Base-by-base conservation (phyloP, 1,139 yeast species). In the Magnusiomyces sp. region DNA sequence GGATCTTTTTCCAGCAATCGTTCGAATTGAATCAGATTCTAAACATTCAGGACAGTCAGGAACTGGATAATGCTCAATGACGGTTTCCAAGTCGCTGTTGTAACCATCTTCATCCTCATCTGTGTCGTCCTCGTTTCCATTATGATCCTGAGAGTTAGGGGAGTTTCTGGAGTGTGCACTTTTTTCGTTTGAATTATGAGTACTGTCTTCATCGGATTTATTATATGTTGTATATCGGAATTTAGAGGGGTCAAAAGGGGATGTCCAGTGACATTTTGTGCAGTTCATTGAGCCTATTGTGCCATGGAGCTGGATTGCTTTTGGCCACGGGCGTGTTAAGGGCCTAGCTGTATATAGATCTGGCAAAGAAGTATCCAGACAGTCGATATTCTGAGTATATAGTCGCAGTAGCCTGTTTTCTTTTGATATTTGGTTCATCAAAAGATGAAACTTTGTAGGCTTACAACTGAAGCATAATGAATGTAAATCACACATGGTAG, bases 281-380 rank as follows among this genome's bases (percentile, higher is more conserved):
- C 96, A 88, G 51, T 80, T 76, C 69, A 86, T 73, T 52, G 80
- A 73, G 54, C 79, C 79, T 27, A 87, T 71, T 51, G 83, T 81
- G 0, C 96, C 96, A 65, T 88, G 96, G 13, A 88, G 71, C 65
- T 87, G 96, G 9, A 88, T 75, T 0, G 80, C 71, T 47, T 67
- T 70, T 1, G 84, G 83, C 56, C 69, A 73, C 4, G 76, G 74
- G 13, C 69, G 70, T 2, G 20, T 19, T 38, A 77, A 64, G 0
- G 81, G 82, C 0, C 68, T 69, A 33, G 67, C 65, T 0, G 82
- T 75, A 11, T 65, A 73, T 51, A 87, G 68, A 57, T 78, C 63
- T 9, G 73, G 63, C 41, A 77, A 56, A 40, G 63, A 64, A 9
- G 68, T 60, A 49, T 74, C 78, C 45, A 74, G 59, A 55, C 74